Evolutionary conservation across 2,329 filamentous ascomycete species (phyloP).

Genomic region (Shiraia bambusicola): DNA sequence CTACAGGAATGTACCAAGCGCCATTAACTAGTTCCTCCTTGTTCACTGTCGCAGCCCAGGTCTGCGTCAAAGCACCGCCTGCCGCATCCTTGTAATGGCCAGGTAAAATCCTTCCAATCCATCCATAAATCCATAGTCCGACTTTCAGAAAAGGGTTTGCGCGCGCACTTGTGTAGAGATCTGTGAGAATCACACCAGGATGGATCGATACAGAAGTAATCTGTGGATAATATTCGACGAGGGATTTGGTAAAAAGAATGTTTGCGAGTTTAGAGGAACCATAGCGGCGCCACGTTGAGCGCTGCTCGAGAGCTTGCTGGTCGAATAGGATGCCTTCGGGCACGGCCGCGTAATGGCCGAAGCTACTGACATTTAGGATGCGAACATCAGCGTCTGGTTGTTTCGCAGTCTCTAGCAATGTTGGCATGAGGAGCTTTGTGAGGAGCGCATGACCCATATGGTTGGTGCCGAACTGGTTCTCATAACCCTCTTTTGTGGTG

Average conservation of each 20-base stretch:
- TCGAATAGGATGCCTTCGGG: conserved; percentile 41
- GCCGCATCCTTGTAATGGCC: conserved; percentile 30
- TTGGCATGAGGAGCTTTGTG: conserved; percentile 50
- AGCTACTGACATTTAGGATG: conserved; percentile 46
- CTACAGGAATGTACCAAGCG: conserved; percentile 46
- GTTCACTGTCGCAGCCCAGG: conserved; percentile 45
- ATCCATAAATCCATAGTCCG: conserved; percentile 27
- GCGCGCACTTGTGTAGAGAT: conserved; percentile 39
- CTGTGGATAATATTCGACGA: conserved; percentile 48
- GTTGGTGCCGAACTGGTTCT: conserved; percentile 55
- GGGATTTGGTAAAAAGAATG: conserved; percentile 48
- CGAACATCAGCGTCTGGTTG: conserved; percentile 47
- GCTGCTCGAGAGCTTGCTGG: conserved; percentile 33
- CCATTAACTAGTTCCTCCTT: conserved; percentile 45
- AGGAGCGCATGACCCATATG: conserved; percentile 55
- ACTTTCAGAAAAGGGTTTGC: conserved; percentile 27
- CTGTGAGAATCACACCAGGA: conserved; percentile 53
- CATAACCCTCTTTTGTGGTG: conserved; percentile 51
- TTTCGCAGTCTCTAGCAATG: conserved; percentile 46
- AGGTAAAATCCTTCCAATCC: conserved; percentile 27
- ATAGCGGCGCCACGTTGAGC: conserved; percentile 45
- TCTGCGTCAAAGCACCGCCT: conserved; percentile 46
- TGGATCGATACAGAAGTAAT: conserved; percentile 51
- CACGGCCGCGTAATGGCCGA: conserved; percentile 24
- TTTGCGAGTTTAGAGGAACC: conserved; percentile 55